These are phyloP conservation scores for Lomentospora prolificans DNA, from an alignment of 2,329 filamentous ascomycete genomes.

Conservation along the genomic window DNA sequence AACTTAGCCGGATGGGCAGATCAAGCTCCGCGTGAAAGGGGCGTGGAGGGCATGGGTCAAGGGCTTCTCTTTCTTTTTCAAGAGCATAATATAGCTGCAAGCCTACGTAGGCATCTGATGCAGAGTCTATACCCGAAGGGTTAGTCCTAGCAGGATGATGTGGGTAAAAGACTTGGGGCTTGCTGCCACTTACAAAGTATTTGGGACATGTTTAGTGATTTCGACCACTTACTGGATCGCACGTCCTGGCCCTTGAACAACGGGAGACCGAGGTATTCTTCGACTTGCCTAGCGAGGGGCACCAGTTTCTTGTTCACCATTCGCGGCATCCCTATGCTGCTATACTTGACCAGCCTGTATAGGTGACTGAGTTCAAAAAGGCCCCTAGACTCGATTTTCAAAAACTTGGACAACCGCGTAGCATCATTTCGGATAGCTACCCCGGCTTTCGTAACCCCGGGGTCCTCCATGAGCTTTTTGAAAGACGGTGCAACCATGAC, in stretches of 20 bases:
- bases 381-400: slow-evolving; percentile 55
- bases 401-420: slow-evolving; percentile 55
- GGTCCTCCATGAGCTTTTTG: slow-evolving; percentile 60
- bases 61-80: slow-evolving; percentile 53
- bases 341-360: slow-evolving; percentile 66
- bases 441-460: slow-evolving; percentile 62
- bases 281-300: slow-evolving; percentile 57
- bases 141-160: background rate
- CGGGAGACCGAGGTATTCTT: slow-evolving; percentile 62
- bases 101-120: slow-evolving; percentile 74
- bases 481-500: slow-evolving; percentile 64
- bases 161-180: background rate
- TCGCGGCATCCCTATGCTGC: slow-evolving; percentile 31
- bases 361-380: slow-evolving; percentile 77
- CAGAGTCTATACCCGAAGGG: slow-evolving; percentile 55
- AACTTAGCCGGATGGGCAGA: slow-evolving; percentile 48
- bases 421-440: slow-evolving; percentile 65
- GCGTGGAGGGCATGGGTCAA: slow-evolving; percentile 61
- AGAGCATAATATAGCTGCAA: slow-evolving; percentile 63
- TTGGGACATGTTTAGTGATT: slow-evolving; percentile 51
- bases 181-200: slow-evolving; percentile 50
- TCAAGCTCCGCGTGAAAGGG: slow-evolving; percentile 61
- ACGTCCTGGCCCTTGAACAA: slow-evolving; percentile 64
- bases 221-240: slow-evolving; percentile 66
- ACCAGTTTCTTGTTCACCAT: slow-evolving; percentile 59